Evolutionary conservation across 352 stramenopile genomes (phyloP).

Genomic region (Plasmopara halstedii): DNA sequence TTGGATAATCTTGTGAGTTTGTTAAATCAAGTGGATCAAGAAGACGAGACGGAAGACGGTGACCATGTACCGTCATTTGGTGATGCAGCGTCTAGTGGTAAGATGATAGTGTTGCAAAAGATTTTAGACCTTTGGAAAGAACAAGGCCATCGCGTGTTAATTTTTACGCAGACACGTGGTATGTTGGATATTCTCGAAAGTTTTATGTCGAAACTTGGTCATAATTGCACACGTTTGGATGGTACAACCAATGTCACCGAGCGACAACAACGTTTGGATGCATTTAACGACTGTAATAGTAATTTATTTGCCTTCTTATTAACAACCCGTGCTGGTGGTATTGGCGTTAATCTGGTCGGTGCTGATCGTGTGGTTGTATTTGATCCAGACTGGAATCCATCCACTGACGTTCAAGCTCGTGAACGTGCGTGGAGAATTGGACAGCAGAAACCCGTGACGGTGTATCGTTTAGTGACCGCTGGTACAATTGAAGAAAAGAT

Average conservation of each 20-base stretch:
- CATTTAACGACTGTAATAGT: slow-evolving; percentile 90
- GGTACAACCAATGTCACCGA: slow-evolving; percentile 92
- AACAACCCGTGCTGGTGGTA: slow-evolving; percentile 89
- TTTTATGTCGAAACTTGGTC: slow-evolving; percentile 80
- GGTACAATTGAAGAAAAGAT: slow-evolving; percentile 99
- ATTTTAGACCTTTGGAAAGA: slow-evolving; percentile 93
- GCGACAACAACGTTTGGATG: slow-evolving; percentile 92
- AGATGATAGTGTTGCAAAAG: slow-evolving; percentile 95
- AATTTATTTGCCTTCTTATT: slow-evolving; percentile 74
- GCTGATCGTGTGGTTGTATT: slow-evolving; percentile 96
- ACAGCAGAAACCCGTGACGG: slow-evolving; percentile 80
- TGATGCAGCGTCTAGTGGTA: slow-evolving; percentile 83
- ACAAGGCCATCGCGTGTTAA: slow-evolving; percentile 93
- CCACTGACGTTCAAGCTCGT: slow-evolving; percentile 92
- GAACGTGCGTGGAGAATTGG: slow-evolving; percentile 96
- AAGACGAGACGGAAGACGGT: slow-evolving; percentile 18
- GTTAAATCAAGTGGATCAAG: slow-evolving; percentile 11
- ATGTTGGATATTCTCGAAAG: slow-evolving; percentile 98
- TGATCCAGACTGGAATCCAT: slow-evolving; percentile 99
- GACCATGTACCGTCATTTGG: slow-evolving; percentile 28
- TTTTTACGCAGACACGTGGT: slow-evolving; percentile 96
- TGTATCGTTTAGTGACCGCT: slow-evolving; percentile 91
- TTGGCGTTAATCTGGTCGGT: slow-evolving; percentile 95
- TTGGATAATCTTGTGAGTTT: slow-evolving; percentile 8
- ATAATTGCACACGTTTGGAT: slow-evolving; percentile 93